Evolutionary conservation across 2,329 filamentous ascomycete genomes (phyloP).

Genomic region (Penicillium brasilianum): DNA sequence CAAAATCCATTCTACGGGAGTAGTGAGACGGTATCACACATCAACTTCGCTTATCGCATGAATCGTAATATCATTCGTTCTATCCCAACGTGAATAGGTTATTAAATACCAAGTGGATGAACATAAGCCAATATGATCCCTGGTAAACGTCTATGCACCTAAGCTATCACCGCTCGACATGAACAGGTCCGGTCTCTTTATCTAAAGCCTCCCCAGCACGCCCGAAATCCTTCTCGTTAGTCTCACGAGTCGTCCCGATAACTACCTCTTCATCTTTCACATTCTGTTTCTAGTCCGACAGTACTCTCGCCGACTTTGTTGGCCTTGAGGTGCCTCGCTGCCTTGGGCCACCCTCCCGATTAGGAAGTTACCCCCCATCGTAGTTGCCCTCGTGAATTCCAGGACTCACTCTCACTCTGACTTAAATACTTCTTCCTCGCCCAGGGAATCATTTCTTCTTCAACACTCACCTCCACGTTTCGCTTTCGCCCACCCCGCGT

Average conservation of each 20-base stretch:
- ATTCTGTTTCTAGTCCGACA: constrained; percentile 45
- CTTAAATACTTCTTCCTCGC: no score
- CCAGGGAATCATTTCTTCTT: no score
- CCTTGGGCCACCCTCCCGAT: no score
- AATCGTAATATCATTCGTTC: neutral
- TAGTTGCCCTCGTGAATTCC: no score
- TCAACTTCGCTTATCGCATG: neutral
- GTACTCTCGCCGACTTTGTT: constrained; percentile 59
- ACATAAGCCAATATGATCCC: neutral
- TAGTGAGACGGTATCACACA: neutral
- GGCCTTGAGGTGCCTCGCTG: constrained; percentile 52
- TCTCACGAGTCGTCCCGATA: constrained; percentile 3
- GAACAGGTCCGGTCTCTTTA: constrained; percentile 15
- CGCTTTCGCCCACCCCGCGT: no score
- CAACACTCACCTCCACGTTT: no score
- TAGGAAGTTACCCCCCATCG: no score
- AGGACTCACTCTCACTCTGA: no score
- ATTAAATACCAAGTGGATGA: neutral
- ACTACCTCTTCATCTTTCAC: constrained; percentile 36
- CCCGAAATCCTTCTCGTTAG: neutral
- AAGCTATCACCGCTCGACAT: constrained; percentile 15
- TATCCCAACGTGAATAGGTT: neutral
- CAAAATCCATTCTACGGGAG: neutral
- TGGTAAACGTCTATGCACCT: neutral
- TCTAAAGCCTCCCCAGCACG: constrained; percentile 17